Evolutionary conservation across 73 alveolate genomes (phyloP).

Genomic region (Paramecium caudatum): DNA sequence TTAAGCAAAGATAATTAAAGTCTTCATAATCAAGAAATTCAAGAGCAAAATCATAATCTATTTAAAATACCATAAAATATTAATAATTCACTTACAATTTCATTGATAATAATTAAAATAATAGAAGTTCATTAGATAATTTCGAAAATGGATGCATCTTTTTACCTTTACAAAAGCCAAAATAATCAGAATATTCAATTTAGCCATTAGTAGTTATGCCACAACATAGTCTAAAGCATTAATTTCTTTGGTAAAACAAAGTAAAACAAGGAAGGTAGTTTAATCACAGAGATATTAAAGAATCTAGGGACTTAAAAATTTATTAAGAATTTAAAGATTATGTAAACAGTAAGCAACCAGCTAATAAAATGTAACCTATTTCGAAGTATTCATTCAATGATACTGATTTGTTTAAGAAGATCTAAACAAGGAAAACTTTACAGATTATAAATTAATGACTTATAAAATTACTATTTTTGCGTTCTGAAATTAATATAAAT

Average conservation of each 20-base stretch:
- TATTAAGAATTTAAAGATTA: slow-evolving; percentile 22
- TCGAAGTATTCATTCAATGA: slow-evolving; percentile 40
- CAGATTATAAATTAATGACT: slow-evolving; percentile 7
- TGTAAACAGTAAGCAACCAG: not conserved
- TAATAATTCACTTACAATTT: slow-evolving; percentile 24
- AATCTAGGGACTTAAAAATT: not conserved
- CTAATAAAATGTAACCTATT: not conserved
- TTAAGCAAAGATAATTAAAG: not conserved
- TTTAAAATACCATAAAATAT: not conserved
- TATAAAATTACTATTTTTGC: too few relatives aligned
- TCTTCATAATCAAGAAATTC: slow-evolving; percentile 6
- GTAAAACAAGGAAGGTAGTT: not conserved
- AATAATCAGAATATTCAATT: not conserved
- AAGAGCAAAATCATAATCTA: slow-evolving; percentile 12
- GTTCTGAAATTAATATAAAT: too few relatives aligned
- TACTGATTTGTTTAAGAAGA: not conserved
- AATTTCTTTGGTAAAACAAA: slow-evolving; percentile 10
- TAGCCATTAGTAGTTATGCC: slow-evolving; percentile 26
- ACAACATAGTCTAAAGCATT: slow-evolving; percentile 45
- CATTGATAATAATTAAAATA: not conserved
- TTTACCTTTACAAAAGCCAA: slow-evolving; percentile 2
- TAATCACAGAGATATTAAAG: not conserved
- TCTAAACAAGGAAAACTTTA: not conserved
- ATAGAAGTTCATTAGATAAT: not conserved
- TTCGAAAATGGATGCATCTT: not conserved